A percentile compares a stretch with the other conserved stretches of the same genome.
Evolutionary conservation across 805 yeast species (phyloP).

Genomic region (Millerago galiae): DNA sequence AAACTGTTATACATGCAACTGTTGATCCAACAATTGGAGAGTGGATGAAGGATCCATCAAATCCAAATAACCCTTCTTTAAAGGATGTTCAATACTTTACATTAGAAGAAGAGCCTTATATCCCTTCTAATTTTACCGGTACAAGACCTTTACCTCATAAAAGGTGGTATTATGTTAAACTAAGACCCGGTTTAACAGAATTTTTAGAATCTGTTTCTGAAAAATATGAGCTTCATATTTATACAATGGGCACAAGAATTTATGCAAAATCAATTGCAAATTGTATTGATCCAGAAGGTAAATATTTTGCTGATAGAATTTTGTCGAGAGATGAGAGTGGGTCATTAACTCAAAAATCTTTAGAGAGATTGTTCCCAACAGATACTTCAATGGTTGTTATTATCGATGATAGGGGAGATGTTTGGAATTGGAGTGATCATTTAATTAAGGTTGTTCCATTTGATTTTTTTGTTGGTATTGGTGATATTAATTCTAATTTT

Average conservation of each 20-base stretch:
- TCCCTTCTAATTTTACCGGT: slow-evolving; percentile 54
- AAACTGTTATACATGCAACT: slow-evolving; percentile 95
- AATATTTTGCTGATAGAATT: slow-evolving; percentile 84
- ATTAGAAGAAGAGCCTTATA: slow-evolving; percentile 64
- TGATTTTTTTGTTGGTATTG: slow-evolving; percentile 94
- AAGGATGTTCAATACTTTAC: slow-evolving; percentile 75
- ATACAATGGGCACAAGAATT: slow-evolving; percentile 96
- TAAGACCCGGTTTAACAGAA: slow-evolving; percentile 78
- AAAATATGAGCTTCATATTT: slow-evolving; percentile 84
- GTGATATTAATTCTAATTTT: slow-evolving; percentile 91
- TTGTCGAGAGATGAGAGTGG: slow-evolving; percentile 94
- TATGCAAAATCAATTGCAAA: slow-evolving; percentile 87
- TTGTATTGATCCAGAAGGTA: slow-evolving; percentile 85
- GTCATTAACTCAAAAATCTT: slow-evolving; percentile 78
- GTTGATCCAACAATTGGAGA: slow-evolving; percentile 96
- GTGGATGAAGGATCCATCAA: slow-evolving; percentile 83
- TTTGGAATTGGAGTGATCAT: slow-evolving; percentile 96
- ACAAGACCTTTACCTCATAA: slow-evolving; percentile 44
- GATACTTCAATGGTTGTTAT: slow-evolving; percentile 95
- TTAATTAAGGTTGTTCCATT: slow-evolving; percentile 90
- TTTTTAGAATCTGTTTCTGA: slow-evolving; percentile 61
- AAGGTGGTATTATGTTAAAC: slow-evolving; percentile 88
- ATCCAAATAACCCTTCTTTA: slow-evolving; percentile 80
- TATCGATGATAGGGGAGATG: slow-evolving; percentile 97
- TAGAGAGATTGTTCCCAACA: slow-evolving; percentile 86